Percentiles rank a stretch among this genome's conserved stretches.
Evolutionary conservation across 345 rosid genomes (phyloP).

Genomic region (Mangifera indica): DNA sequence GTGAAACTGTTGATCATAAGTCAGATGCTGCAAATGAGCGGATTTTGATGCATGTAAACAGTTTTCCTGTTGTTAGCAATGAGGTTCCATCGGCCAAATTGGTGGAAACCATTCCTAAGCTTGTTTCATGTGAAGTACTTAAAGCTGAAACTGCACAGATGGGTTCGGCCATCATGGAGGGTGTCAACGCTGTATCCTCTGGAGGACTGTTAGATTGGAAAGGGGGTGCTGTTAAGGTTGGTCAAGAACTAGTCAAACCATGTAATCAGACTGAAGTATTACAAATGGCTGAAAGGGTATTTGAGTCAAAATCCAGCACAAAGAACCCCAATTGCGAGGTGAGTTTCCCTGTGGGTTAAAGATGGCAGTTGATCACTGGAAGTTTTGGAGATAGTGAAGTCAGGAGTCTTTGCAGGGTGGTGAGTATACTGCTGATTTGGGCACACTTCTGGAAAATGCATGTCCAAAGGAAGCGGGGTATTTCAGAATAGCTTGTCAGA

Average conservation of each 20-base stretch:
- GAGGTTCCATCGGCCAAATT: constrained; percentile 33
- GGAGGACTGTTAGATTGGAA: constrained; percentile 24
- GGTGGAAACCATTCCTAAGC: constrained; percentile 21
- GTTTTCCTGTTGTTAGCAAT: constrained; percentile 32
- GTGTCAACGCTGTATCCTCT: constrained; percentile 25
- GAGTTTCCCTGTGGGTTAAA: constrained; percentile 45
- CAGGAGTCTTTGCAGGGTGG: constrained; percentile 54
- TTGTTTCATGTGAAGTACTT: constrained; percentile 37
- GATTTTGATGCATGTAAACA: constrained; percentile 28
- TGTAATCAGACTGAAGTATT: constrained; percentile 36
- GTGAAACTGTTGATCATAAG: constrained; percentile 25
- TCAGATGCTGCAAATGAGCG: constrained; percentile 21
- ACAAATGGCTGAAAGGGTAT: constrained; percentile 37
- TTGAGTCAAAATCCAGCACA: constrained; percentile 33
- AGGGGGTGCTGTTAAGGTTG: constrained; percentile 36
- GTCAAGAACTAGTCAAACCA: constrained; percentile 37
- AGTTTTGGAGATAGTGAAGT: constrained; percentile 41
- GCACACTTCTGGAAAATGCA: constrained; percentile 37
- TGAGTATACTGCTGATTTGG: constrained; percentile 31
- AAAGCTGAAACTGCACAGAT: constrained; percentile 26
- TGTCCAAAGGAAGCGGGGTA: constrained; percentile 31
- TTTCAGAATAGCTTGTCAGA: constrained; percentile 44
- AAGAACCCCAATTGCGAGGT: constrained; percentile 50
- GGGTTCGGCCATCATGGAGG: constrained; percentile 33
- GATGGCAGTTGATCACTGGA: constrained; percentile 30